Evolutionary conservation across 495 filamentous ascomycete species (phyloP).

Genomic region (Filosporella fistucella): DNA sequence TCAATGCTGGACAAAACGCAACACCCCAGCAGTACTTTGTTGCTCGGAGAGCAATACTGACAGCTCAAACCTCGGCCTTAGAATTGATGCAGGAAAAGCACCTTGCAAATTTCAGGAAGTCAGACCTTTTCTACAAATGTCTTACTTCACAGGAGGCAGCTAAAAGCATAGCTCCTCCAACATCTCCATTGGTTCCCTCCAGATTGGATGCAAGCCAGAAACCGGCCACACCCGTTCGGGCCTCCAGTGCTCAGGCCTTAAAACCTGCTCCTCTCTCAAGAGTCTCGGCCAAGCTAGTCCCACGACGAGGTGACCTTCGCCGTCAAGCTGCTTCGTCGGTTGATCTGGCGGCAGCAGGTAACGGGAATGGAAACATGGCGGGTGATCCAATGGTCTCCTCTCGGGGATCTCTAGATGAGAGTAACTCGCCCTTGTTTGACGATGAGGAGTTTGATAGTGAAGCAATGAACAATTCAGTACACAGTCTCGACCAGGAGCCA

Average conservation of each 20-base stretch:
- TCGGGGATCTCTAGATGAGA: constrained; percentile 43
- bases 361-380: constrained; percentile 10
- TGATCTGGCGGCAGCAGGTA: constrained; percentile 28
- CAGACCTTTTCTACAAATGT: constrained; percentile 93
- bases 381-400: constrained; percentile 31
- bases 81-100: constrained; percentile 76
- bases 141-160: constrained; percentile 82
- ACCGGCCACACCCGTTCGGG: constrained; percentile 6
- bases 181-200: constrained; percentile 11
- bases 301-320: constrained; percentile 17
- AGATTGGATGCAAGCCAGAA: constrained; percentile 5
- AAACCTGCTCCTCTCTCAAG: constrained; percentile 34
- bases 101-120: constrained; percentile 83
- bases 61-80: constrained; percentile 75
- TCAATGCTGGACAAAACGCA: constrained; percentile 70
- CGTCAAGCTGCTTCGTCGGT: constrained; percentile 35
- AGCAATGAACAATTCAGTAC: constrained; percentile 44
- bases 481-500: constrained; percentile 45
- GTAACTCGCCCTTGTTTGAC: constrained; percentile 43
- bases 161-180: constrained; percentile 28
- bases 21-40: constrained; percentile 76
- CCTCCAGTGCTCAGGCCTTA: constrained; percentile 17
- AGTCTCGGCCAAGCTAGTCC: constrained; percentile 16
- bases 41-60: constrained; percentile 76
- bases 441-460: constrained; percentile 51